Conservation (phyloP, 306 rosid species). For the Boehmeria nivea region DNA sequence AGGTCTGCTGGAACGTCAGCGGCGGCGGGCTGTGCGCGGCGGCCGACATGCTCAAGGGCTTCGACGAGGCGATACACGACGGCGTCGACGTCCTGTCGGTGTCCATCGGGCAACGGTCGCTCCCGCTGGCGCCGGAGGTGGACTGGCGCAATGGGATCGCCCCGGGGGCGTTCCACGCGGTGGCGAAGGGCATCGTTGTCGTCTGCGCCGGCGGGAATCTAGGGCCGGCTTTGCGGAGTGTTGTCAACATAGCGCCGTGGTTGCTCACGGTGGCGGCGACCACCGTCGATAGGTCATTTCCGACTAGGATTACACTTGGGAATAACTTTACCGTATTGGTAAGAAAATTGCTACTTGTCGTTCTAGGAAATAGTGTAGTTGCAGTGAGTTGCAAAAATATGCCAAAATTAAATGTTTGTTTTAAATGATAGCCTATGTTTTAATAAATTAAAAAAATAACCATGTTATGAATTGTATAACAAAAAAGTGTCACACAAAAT, state of each 20-base stretch:
- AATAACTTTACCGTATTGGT: conserved; percentile 37
- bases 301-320: conserved; percentile 36
- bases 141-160: conserved; percentile 32
- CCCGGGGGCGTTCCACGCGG: conserved; percentile 44
- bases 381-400: too few relatives aligned
- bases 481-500: too few relatives aligned
- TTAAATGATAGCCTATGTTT: too few relatives aligned
- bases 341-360: too few relatives aligned
- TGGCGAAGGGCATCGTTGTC: conserved; percentile 36
- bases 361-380: too few relatives aligned
- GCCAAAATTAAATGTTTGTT: too few relatives aligned
- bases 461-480: too few relatives aligned
- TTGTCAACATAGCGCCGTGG: conserved; percentile 40
- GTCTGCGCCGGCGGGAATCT: conserved; percentile 28
- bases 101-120: conserved; percentile 31
- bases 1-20: conserved; percentile 49
- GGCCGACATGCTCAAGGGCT: conserved; percentile 45
- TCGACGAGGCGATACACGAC: conserved; percentile 47
- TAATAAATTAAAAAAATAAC: too few relatives aligned
- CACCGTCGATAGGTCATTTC: conserved; percentile 34
- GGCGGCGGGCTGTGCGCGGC: conserved; percentile 37
- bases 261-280: conserved; percentile 37
- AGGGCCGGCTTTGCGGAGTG: conserved; percentile 36
- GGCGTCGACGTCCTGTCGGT: conserved; percentile 49
- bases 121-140: conserved; percentile 38